These are phyloP conservation scores for Collybia nuda DNA, from an alignment of 768 basidiomycete genomes.

Conservation along the genomic window DNA sequence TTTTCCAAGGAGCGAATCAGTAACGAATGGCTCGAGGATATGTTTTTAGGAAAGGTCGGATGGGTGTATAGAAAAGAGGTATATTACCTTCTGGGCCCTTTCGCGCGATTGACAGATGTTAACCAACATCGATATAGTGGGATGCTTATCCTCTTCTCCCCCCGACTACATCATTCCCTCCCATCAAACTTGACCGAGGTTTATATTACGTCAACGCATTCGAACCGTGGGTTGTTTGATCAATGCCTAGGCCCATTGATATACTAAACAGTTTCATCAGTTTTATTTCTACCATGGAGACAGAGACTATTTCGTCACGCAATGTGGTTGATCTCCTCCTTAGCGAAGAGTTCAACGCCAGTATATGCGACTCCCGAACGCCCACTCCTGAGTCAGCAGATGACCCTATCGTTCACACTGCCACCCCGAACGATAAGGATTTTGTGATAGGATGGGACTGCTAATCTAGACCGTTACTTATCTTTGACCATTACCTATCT, in stretches of 20 bases:
- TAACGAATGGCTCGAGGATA: conserved; percentile 65
- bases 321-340: conserved; percentile 82
- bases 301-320: conserved; percentile 79
- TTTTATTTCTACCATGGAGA: conserved; percentile 93
- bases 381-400: conserved; percentile 16
- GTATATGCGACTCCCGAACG: conserved; percentile 60
- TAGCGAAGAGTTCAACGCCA: conserved; percentile 65
- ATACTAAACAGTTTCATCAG: conserved; percentile 29
- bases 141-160: conserved; percentile 76
- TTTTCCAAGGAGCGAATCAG: conserved; percentile 68
- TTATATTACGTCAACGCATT: conserved; percentile 92
- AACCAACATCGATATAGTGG: conserved; percentile 48
- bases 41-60: conserved; percentile 67
- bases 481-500: not conserved
- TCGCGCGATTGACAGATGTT: not conserved
- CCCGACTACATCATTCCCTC: conserved; percentile 68
- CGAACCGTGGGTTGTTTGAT: conserved; percentile 65
- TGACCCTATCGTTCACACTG: conserved; percentile 1
- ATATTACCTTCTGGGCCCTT: conserved; percentile 11
- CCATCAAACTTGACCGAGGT: conserved; percentile 73
- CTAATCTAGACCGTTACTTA: conserved; percentile 25
- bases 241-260: conserved; percentile 3
- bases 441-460: conserved; percentile 82
- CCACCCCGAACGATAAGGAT: conserved; percentile 16
- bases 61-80: conserved; percentile 87